phyloP scores from a whole-genome alignment of 495 filamentous ascomycete genomes.

The Neurospora sp. region DNA sequence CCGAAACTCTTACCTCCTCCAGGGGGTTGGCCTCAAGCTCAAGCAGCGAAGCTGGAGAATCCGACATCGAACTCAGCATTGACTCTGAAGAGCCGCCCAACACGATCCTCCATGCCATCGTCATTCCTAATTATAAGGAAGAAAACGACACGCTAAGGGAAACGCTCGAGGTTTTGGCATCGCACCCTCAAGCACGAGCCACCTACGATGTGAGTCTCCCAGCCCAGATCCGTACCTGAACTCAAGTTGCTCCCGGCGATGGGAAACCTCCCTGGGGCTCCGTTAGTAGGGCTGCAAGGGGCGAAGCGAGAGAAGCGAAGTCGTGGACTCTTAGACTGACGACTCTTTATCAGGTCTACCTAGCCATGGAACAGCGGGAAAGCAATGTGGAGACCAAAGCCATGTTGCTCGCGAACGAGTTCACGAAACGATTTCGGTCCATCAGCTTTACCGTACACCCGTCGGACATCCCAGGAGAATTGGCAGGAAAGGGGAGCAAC shows the following conservation, averaged over 20 bases:
- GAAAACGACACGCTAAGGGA: slow-evolving; percentile 53
- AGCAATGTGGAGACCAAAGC: slow-evolving; percentile 43
- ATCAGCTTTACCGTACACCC: slow-evolving; percentile 55
- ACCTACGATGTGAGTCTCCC: slow-evolving; percentile 52
- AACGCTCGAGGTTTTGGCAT: slow-evolving; percentile 54
- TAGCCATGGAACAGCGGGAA: slow-evolving; percentile 65
- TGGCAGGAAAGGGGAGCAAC: slow-evolving; percentile 61
- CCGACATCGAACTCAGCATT: slow-evolving; percentile 28
- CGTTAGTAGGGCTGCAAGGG: background rate
- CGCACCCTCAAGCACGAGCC: slow-evolving; percentile 49
- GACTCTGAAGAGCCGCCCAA: slow-evolving; percentile 30
- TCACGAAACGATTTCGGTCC: slow-evolving; percentile 47
- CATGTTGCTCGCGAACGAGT: slow-evolving; percentile 39
- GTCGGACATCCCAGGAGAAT: slow-evolving; percentile 47
- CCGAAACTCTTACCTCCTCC: slow-evolving; percentile 39
- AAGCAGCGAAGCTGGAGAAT: slow-evolving; percentile 38
- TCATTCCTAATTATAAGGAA: slow-evolving; percentile 62
- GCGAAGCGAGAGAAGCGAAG: background rate
- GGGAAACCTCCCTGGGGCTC: background rate
- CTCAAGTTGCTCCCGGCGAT: background rate
- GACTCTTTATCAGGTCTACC: slow-evolving; percentile 40
- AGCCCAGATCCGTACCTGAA: background rate
- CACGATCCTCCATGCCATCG: slow-evolving; percentile 49
- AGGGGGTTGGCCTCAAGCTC: slow-evolving; percentile 33
- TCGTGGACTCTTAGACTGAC: background rate